Conservation (phyloP, 2,329 filamentous ascomycete genomes). For the Penicillium frequentans region DNA sequence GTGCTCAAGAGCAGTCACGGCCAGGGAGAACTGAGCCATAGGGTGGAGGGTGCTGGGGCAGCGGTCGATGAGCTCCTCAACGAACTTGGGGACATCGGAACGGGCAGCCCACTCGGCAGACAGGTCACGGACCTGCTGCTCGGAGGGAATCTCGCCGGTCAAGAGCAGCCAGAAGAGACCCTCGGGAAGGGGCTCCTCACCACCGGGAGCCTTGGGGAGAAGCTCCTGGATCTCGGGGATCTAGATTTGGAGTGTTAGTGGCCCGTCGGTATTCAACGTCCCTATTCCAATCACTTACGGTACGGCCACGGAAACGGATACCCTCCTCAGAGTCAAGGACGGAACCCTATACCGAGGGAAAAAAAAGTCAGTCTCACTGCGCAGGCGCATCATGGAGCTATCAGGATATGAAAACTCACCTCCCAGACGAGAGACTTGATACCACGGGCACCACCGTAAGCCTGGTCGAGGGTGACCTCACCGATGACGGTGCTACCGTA, state of each 20-base stretch:
- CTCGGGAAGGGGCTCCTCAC: conserved; percentile 95
- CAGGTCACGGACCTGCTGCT: conserved; percentile 97
- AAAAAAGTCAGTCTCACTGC: conserved; percentile 1
- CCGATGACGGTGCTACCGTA: conserved; percentile 93
- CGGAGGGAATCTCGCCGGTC: conserved; percentile 94
- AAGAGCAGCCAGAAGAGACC: conserved; percentile 99
- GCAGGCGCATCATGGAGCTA: background rate
- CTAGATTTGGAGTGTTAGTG: conserved; percentile 33
- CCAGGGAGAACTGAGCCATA: conserved; percentile 99
- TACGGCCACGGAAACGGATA: conserved; percentile 99
- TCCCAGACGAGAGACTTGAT: conserved; percentile 99
- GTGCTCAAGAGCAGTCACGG: conserved; percentile 97
- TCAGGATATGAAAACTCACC: conserved; percentile 40
- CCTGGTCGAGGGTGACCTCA: conserved; percentile 98
- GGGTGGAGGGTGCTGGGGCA: conserved; percentile 98
- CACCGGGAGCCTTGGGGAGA: conserved; percentile 94
- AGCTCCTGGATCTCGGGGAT: conserved; percentile 98
- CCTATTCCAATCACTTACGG: conserved; percentile 48
- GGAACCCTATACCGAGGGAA: conserved; percentile 64
- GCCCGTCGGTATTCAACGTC: background rate
- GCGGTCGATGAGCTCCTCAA: conserved; percentile 99
- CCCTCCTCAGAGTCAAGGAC: conserved; percentile 98
- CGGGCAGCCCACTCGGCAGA: conserved; percentile 99
- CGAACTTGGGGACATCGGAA: conserved; percentile 93
- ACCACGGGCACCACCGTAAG: conserved; percentile 97